Percentiles rank a stretch among this genome's conserved stretches.
Evolutionary conservation across 2,329 filamentous ascomycete genomes (phyloP).

Genomic region (Alternaria viburni): DNA sequence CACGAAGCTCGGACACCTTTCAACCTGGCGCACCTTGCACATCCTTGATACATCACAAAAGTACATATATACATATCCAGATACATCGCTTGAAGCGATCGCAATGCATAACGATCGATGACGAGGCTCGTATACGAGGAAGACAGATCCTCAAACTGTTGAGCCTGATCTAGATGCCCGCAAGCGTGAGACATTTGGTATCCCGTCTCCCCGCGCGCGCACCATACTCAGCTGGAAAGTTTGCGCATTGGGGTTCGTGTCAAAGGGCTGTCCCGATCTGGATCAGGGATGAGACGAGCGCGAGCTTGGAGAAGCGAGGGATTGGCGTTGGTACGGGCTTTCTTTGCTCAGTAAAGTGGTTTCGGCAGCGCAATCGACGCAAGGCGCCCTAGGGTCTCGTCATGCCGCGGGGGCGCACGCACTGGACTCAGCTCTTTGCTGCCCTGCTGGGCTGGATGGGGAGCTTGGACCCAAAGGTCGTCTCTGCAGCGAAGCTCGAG

Average conservation of each 20-base stretch:
- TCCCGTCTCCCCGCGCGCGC: background rate
- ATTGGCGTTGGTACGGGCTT: background rate
- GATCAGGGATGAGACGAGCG: constrained; percentile 1
- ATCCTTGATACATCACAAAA: background rate
- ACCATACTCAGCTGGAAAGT: background rate
- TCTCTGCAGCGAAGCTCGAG: background rate
- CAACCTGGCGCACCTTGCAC: background rate
- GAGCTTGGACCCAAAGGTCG: background rate
- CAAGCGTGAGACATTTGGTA: background rate
- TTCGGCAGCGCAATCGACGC: background rate
- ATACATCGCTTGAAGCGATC: background rate
- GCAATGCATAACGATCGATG: background rate
- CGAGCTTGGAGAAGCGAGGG: background rate
- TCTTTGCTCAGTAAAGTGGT: background rate
- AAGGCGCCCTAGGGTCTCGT: background rate
- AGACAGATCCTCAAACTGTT: background rate
- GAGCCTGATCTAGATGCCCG: background rate
- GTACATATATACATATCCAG: background rate
- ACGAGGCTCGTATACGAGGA: background rate
- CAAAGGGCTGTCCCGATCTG: background rate
- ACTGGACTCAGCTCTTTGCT: background rate
- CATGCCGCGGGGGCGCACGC: background rate
- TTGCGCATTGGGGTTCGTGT: background rate
- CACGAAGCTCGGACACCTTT: background rate
- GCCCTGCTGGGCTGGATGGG: background rate